phyloP scores from a whole-genome alignment of 2,329 filamentous ascomycete genomes.

The Phoma sp. region DNA sequence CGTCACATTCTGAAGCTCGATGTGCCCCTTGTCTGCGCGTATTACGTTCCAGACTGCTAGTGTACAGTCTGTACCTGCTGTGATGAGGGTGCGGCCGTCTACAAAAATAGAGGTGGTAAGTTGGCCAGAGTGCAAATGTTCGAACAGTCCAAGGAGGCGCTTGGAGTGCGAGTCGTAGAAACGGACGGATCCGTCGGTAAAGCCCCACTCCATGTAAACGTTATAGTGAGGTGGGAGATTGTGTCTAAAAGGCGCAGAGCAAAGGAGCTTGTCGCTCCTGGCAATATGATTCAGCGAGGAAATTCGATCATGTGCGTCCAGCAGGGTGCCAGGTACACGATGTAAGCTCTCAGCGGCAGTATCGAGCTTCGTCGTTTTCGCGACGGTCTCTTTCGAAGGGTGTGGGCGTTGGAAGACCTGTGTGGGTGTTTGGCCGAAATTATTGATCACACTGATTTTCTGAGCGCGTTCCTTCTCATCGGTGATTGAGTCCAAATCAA shows the following conservation, averaged over 20 bases:
- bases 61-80: slow-evolving; percentile 90
- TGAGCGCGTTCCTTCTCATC: slow-evolving; percentile 87
- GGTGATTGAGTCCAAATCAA: slow-evolving; percentile 87
- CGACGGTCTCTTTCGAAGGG: slow-evolving; percentile 72
- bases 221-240: slow-evolving; percentile 88
- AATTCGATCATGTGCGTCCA: slow-evolving; percentile 79
- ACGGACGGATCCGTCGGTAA: slow-evolving; percentile 88
- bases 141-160: slow-evolving; percentile 85
- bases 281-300: slow-evolving; percentile 78
- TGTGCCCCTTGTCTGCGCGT: slow-evolving; percentile 64
- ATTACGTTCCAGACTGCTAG: slow-evolving; percentile 83
- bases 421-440: slow-evolving; percentile 96
- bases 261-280: slow-evolving; percentile 83
- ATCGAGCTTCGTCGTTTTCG: slow-evolving; percentile 75
- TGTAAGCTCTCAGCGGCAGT: slow-evolving; percentile 77
- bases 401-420: slow-evolving; percentile 90
- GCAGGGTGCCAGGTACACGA: slow-evolving; percentile 78
- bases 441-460: slow-evolving; percentile 96
- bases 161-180: slow-evolving; percentile 88
- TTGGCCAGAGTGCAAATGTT: slow-evolving; percentile 92
- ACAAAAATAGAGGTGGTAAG: slow-evolving; percentile 84
- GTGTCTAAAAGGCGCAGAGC: slow-evolving; percentile 81
- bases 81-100: slow-evolving; percentile 89
- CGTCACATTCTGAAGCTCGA: slow-evolving; percentile 80
- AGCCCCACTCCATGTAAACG: slow-evolving; percentile 95